Evolutionary conservation across 306 rosid genomes (phyloP).

Genomic region (Astragalus membranaceus): DNA sequence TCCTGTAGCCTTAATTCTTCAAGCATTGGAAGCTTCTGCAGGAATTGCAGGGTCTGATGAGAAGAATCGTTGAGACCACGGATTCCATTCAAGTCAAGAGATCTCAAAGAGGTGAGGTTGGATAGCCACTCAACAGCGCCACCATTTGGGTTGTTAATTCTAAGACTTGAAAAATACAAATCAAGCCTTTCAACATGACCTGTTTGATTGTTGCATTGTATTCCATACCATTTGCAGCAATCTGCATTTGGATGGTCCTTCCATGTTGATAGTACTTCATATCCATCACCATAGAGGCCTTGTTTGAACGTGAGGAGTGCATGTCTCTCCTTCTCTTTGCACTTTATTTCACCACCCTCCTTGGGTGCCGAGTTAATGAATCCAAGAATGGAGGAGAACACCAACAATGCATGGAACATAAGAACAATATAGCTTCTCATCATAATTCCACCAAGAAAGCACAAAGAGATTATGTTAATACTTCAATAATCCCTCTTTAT

Average conservation of each 20-base stretch:
- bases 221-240: background rate
- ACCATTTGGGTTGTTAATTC: background rate
- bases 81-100: background rate
- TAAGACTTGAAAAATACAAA: background rate
- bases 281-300: background rate
- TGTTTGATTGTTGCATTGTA: background rate
- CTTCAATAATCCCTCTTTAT: too few species aligned
- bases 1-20: background rate
- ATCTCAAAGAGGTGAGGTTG: background rate
- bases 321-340: background rate
- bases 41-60: background rate
- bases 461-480: too few species aligned
- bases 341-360: background rate
- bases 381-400: background rate
- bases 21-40: background rate
- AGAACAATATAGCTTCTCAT: too few species aligned
- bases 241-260: background rate
- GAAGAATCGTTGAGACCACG: background rate
- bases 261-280: background rate
- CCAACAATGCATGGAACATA: too few species aligned
- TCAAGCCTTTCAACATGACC: background rate
- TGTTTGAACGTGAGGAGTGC: background rate
- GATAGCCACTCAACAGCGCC: background rate
- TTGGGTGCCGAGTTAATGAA: background rate
- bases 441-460: too few species aligned